phyloP scores from a whole-genome alignment of 148 eudicot species.

The Cornus suecica region DNA sequence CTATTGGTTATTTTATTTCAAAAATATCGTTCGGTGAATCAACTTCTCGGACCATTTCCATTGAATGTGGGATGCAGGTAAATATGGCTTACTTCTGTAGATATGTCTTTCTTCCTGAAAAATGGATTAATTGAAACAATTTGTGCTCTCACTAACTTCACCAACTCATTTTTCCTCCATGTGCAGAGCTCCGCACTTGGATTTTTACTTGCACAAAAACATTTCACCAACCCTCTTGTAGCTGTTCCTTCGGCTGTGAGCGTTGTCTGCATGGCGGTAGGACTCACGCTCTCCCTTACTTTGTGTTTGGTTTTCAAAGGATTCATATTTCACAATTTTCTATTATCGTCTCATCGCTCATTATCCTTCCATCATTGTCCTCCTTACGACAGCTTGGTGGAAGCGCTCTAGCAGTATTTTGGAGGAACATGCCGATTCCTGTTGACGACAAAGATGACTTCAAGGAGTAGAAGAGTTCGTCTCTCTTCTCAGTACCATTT shows the following conservation, averaged over 20 bases:
- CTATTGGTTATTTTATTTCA: constrained; percentile 81
- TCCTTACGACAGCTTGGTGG: constrained; percentile 88
- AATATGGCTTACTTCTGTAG: not conserved
- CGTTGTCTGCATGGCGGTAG: constrained; percentile 98
- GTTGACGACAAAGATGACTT: constrained; percentile 95
- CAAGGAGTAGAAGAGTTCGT: constrained; percentile 45
- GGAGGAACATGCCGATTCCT: constrained; percentile 89
- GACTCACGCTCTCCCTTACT: constrained; percentile 7
- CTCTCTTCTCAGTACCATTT: not conserved
- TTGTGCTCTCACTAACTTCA: not conserved
- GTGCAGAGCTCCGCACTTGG: constrained; percentile 97
- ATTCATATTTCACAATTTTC: not conserved
- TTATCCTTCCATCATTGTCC: not conserved
- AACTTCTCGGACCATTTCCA: constrained; percentile 96
- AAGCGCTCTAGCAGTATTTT: constrained; percentile 90
- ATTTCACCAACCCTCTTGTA: constrained; percentile 96
- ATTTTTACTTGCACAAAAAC: constrained; percentile 90
- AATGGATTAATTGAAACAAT: too few species aligned
- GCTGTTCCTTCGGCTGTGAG: constrained; percentile 99
- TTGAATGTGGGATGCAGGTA: constrained; percentile 99
- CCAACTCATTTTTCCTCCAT: not conserved
- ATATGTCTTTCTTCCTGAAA: not conserved
- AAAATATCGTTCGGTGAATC: constrained; percentile 92
- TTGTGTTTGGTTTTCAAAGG: not conserved
- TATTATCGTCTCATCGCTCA: not conserved